These are phyloP conservation scores for Botrytis squamosa DNA, from an alignment of 2,329 filamentous ascomycete species.

Conservation along the genomic window DNA sequence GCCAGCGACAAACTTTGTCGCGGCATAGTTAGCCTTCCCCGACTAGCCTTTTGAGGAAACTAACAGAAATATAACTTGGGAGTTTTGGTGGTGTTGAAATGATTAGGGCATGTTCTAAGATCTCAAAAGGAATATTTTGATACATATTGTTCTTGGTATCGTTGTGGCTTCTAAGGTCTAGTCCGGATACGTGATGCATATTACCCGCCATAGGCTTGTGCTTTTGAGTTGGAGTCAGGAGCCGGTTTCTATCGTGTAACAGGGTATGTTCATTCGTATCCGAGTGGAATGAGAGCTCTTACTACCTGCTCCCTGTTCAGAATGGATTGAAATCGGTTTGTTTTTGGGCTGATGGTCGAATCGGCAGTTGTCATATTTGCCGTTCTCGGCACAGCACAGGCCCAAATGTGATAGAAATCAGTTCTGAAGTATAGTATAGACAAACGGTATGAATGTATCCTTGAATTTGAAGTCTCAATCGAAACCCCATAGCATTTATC, in stretches of 20 bases:
- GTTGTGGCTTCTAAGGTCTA: too few relatives aligned
- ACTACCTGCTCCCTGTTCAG: accelerated
- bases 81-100: neutral
- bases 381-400: neutral
- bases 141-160: neutral
- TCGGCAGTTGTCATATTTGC: neutral
- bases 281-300: neutral
- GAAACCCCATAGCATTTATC: too few relatives aligned
- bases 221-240: neutral
- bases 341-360: neutral
- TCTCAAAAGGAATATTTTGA: neutral
- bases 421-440: neutral
- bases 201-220: neutral
- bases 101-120: accelerated
- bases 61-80: accelerated
- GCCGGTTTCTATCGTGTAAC: neutral
- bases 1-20: neutral
- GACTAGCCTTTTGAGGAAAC: neutral
- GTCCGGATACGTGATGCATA: neutral
- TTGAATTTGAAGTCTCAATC: neutral
- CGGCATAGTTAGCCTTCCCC: neutral
- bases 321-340: neutral
- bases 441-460: neutral
- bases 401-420: neutral
- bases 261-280: neutral